Base-by-base conservation (phyloP, 2,329 filamentous ascomycete genomes). In the Blastomyces parvus region DNA sequence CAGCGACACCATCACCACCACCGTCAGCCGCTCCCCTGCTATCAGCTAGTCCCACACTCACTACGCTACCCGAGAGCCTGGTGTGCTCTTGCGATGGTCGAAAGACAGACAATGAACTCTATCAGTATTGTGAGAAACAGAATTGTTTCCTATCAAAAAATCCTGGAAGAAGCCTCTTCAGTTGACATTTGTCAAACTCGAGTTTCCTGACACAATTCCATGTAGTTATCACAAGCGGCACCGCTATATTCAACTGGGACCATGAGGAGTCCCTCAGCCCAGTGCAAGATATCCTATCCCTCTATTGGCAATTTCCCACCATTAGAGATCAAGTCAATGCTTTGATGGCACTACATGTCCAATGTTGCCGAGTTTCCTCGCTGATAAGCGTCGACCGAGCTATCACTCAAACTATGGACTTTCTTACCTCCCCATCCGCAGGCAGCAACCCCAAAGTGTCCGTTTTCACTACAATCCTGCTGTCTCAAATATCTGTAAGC, bases 81-180 rank as follows among this genome's bases (percentile, higher is more conserved):
- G 5, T 53, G 50, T 53, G 50, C 27, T 33, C 33, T 53, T 53
- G 50, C n/a, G 64, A 59, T 22, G 68, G 69, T 59, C 33, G 25
- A 59, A 46, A 59, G 56, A 40, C 56, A 30, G n/a, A 27, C 14
- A 25, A 59, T 42, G 25, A 59, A 42, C 56, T 59, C 56, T 40
- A 59, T 46, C 33, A 59, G n/a, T 59, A 3, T 30, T 59, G 40
- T 59, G 56, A 59, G 56, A 40, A 46, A 40, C 4, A 40, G 3
- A 59, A 59, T 25, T 59, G 36, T 40, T 40, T 58, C 33, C 56
- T 59, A 22, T 59, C n/a, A 59, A 42, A 13, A 59, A 25, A 59
- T 42, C 13, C 50, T 53, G 50, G 50, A 53, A 53, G 19, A 7
- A 30, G 27, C 4, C 13, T 40, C 8, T 7, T 9, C 38, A 40